phyloP scores from a whole-genome alignment of 768 basidiomycete species.

The Austroboletus festivus region DNA sequence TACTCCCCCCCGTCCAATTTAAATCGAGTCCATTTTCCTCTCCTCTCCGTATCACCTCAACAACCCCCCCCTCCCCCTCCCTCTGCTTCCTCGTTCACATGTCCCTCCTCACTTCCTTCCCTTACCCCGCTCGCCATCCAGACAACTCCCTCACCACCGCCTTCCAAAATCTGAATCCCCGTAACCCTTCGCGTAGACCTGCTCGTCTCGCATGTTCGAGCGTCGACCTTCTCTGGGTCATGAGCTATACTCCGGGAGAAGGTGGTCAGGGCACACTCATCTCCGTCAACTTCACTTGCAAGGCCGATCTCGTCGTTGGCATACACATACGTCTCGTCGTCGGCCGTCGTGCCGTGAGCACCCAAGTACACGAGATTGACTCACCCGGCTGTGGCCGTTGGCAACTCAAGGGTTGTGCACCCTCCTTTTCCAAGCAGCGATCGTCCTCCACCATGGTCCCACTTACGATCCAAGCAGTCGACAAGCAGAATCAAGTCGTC shows the following conservation, averaged over 20 bases:
- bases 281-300: constrained; percentile 49
- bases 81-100: background rate
- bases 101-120: background rate
- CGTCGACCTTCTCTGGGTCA: constrained; percentile 57
- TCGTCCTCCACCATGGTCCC: constrained; percentile 43
- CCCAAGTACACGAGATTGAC: constrained; percentile 58
- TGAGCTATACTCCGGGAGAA: constrained; percentile 60
- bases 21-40: constrained; percentile 15
- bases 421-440: constrained; percentile 44
- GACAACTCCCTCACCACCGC: constrained; percentile 14
- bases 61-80: background rate
- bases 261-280: constrained; percentile 64
- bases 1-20: constrained; percentile 16
- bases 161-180: constrained; percentile 6
- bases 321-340: constrained; percentile 74
- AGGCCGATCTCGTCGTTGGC: constrained; percentile 17
- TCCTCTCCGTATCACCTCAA: background rate
- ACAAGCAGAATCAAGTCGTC: constrained; percentile 48
- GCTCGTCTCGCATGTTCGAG: constrained; percentile 43
- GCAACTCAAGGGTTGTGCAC: constrained; percentile 65
- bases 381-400: constrained; percentile 48
- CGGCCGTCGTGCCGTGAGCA: constrained; percentile 63
- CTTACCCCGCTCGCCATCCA: too few species aligned
- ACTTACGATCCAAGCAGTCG: constrained; percentile 62
- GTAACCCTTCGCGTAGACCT: constrained; percentile 6